These are phyloP conservation scores for Candida schatavii DNA, from an alignment of 805 yeast genomes.

Conservation along the genomic window DNA sequence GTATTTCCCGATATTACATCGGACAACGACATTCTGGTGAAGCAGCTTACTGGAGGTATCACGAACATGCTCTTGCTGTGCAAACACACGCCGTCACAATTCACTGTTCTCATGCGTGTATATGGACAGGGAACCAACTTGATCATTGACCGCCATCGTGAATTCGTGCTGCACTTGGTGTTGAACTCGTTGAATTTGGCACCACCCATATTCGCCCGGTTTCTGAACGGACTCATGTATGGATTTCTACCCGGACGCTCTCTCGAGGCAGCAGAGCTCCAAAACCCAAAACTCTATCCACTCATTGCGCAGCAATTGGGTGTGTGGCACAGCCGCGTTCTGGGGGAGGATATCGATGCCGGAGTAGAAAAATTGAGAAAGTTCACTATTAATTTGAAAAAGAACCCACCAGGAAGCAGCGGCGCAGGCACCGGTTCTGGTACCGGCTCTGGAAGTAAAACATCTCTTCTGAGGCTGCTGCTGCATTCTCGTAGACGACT, in stretches of 20 bases:
- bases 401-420: slow-evolving; percentile 8
- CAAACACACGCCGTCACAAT: slow-evolving; percentile 21
- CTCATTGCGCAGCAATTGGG: slow-evolving; percentile 66
- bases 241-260: slow-evolving; percentile 68
- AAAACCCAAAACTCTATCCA: slow-evolving; percentile 45
- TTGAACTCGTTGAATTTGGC: slow-evolving; percentile 61
- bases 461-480: not conserved
- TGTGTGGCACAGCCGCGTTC: slow-evolving; percentile 60
- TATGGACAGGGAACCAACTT: slow-evolving; percentile 73
- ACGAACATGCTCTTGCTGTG: slow-evolving; percentile 59
- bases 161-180: slow-evolving; percentile 66
- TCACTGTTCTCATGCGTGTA: slow-evolving; percentile 56
- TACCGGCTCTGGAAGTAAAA: no score
- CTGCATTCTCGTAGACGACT: slow-evolving; percentile 1
- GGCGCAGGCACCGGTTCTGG: not conserved
- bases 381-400: slow-evolving; percentile 19
- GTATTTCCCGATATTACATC: slow-evolving; percentile 46
- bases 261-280: slow-evolving; percentile 52
- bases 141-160: slow-evolving; percentile 72
- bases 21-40: slow-evolving; percentile 29
- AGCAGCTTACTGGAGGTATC: slow-evolving; percentile 58
- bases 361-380: slow-evolving; percentile 40
- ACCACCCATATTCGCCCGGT: slow-evolving; percentile 64
- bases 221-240: slow-evolving; percentile 70
- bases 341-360: slow-evolving; percentile 44